Conservation (phyloP, 1,139 yeast species). For the Pneumocystis oryctolagi region DNA sequence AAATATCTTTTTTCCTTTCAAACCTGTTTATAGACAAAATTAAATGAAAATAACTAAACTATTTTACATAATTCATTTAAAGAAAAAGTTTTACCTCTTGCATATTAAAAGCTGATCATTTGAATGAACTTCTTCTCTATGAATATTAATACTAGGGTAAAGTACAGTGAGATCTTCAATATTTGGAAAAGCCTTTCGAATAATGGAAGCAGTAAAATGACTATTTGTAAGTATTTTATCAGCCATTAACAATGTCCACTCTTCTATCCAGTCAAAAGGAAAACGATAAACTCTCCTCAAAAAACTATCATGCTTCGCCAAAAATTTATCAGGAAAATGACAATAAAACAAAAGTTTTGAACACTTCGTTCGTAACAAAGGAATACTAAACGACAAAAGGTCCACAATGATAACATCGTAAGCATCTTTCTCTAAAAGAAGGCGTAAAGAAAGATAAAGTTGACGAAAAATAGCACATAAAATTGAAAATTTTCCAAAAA, state of each 20-base stretch:
- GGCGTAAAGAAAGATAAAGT: constrained; percentile 40
- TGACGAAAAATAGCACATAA: constrained; percentile 77
- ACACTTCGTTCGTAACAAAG: constrained; percentile 39
- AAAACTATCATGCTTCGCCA: constrained; percentile 42
- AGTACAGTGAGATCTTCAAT: constrained; percentile 47
- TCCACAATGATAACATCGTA: constrained; percentile 73
- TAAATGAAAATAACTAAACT: constrained; percentile 21
- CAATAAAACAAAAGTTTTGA: constrained; percentile 64
- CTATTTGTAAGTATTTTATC: constrained; percentile 81
- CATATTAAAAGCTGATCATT: constrained; percentile 11
- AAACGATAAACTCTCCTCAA: constrained; percentile 52
- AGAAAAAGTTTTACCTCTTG: constrained; percentile 7
- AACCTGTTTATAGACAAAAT: constrained; percentile 65
- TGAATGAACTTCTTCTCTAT: constrained; percentile 1
- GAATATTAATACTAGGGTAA: constrained; percentile 69
- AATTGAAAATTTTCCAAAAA: constrained; percentile 56
- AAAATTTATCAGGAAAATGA: constrained; percentile 84
- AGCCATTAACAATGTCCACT: constrained; percentile 59
- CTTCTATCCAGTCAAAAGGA: constrained; percentile 74
- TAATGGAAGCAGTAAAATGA: constrained; percentile 59
- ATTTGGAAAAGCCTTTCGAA: constrained; percentile 45
- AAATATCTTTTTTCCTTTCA: constrained; percentile 72
- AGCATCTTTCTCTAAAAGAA: constrained; percentile 32
- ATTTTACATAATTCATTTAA: not conserved
- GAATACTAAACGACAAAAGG: constrained; percentile 75